These are phyloP conservation scores for Cladosporium phlei DNA, from an alignment of 2,329 filamentous ascomycete species.

Conservation along the genomic window DNA sequence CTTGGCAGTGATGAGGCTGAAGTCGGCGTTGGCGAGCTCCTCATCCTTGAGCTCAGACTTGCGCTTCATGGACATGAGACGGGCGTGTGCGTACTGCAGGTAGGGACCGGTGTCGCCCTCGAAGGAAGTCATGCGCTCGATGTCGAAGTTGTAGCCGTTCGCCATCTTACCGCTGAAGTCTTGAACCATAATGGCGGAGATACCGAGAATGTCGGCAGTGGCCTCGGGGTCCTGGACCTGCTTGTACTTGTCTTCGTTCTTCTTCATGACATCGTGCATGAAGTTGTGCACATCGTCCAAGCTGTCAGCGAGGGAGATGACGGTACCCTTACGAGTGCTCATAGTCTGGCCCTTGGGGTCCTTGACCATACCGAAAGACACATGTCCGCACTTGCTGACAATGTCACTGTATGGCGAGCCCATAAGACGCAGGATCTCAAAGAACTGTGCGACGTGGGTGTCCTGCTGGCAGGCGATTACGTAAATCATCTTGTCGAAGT, in stretches of 20 bases:
- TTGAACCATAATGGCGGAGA: conserved; percentile 94
- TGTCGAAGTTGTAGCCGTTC: conserved; percentile 68
- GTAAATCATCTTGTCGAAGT: conserved; percentile 66
- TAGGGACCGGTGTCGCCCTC: conserved; percentile 83
- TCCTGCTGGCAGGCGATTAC: conserved; percentile 62
- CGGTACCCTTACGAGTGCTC: conserved; percentile 57
- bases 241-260: conserved; percentile 83
- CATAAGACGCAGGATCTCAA: conserved; percentile 61
- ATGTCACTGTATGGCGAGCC: conserved; percentile 53
- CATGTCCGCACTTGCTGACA: conserved; percentile 55
- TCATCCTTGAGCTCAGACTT: conserved; percentile 48
- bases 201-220: conserved; percentile 83
- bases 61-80: conserved; percentile 57
- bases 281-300: conserved; percentile 67
- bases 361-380: conserved; percentile 62
- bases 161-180: conserved; percentile 94
- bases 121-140: conserved; percentile 76
- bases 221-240: conserved; percentile 79
- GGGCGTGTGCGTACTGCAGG: conserved; percentile 76
- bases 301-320: conserved; percentile 46
- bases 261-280: conserved; percentile 97
- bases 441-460: conserved; percentile 59
- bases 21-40: conserved; percentile 60
- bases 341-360: conserved; percentile 49
- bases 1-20: conserved; percentile 63